These are phyloP conservation scores for Fusarium sp. DNA, from an alignment of 2,329 filamentous ascomycete genomes.

Conservation along the genomic window DNA sequence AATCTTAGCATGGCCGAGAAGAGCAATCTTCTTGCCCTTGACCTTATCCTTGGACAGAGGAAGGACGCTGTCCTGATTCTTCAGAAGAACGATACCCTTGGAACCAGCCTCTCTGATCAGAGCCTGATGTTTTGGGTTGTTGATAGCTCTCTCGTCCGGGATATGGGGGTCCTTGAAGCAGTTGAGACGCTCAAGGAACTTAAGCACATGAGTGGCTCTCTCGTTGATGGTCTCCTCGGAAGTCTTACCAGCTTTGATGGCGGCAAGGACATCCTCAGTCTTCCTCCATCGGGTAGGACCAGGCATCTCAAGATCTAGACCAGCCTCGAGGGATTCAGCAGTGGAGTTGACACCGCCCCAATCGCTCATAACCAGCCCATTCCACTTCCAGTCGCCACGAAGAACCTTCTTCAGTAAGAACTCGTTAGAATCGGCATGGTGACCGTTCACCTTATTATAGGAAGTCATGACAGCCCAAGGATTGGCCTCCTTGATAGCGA, in stretches of 20 bases:
- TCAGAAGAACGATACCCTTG: conserved; percentile 73
- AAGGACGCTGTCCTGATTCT: conserved; percentile 70
- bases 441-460: conserved; percentile 57
- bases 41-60: conserved; percentile 62
- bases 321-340: conserved; percentile 51
- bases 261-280: conserved; percentile 48
- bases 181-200: conserved; percentile 47
- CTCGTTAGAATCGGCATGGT: conserved; percentile 49
- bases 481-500: conserved; percentile 55
- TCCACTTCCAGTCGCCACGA: conserved; percentile 61
- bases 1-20: conserved; percentile 53
- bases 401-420: conserved; percentile 53
- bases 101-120: conserved; percentile 50
- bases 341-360: conserved; percentile 55
- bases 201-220: conserved; percentile 49
- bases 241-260: conserved; percentile 49
- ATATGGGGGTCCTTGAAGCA: conserved; percentile 49
- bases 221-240: conserved; percentile 49
- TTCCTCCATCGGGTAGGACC: conserved; percentile 52
- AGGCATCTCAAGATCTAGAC: conserved; percentile 55
- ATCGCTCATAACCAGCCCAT: conserved; percentile 52
- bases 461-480: conserved; percentile 56
- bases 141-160: conserved; percentile 48
- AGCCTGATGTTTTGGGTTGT: conserved; percentile 51
- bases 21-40: conserved; percentile 51